Base-by-base conservation (phyloP, 108 stramenopile species). In the Bacterosira constricta region DNA sequence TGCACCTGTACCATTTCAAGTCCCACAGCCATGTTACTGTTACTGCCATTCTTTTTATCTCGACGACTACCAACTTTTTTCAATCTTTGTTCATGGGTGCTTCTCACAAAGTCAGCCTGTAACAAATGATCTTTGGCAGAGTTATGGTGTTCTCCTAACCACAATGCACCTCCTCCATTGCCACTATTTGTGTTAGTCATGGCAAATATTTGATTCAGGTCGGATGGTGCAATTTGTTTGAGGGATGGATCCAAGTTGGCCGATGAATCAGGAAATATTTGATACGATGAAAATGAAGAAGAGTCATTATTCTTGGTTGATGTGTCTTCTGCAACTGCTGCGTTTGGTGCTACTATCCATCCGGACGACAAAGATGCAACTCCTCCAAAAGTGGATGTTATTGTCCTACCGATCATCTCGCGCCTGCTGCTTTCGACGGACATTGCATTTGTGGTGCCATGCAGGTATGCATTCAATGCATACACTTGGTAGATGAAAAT, bases 61-160 rank as follows among this genome's bases (percentile, higher is more conserved):
- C n/a, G n/a, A n/a, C n/a, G n/a, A n/a, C n/a, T n/a, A n/a, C 53
- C 75, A 29, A 52, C 45, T 23, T 32, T 31, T 29, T 63, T 42
- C 21, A 58, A 29, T 23, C 85, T 73, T 42, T 73, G 27, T 17
- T 63, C 20, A 50, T 90, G 55, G 9, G 87, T 41, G 7, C 69
- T 44, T 71, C 69, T 69, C 29, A 90, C 73, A 23, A 87, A 46
- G 2, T 76, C 27, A 23, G 79, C 80, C 76, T 90, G 88, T 25
- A 90, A 64, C 23, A 62, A 41, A 56, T 90, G 88, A 73, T 90
- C 88, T 13, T 62, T 58, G n/a, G 54, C 65, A 1, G 84, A 81
- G 39, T 90, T 90, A 83, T 90, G 88, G 66, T 90, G 88, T 56
- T 90, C 88, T 10, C 88, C 88, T 38, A 87, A 50, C 88, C 86